Evolutionary conservation across 306 rosid genomes (phyloP).

Genomic region (barrel medic (Medicago truncatula)): DNA sequence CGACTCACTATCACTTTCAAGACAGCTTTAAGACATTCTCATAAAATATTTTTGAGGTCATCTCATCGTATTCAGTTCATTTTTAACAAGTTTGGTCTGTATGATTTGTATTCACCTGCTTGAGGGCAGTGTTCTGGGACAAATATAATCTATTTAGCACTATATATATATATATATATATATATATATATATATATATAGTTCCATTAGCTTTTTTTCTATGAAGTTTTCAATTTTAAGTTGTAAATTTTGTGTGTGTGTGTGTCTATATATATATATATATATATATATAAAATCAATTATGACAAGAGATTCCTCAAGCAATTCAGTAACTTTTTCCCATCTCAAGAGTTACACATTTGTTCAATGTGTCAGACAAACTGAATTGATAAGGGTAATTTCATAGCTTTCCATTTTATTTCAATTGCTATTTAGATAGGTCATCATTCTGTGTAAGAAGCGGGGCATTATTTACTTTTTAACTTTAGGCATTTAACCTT

Average conservation of each 20-base stretch:
- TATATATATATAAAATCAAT: too few relatives aligned
- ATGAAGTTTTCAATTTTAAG: too few relatives aligned
- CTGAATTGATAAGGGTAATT: conserved; percentile 16
- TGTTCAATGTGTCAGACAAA: conserved; percentile 23
- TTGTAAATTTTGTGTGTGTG: too few relatives aligned
- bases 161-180: not conserved
- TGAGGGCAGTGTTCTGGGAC: not conserved
- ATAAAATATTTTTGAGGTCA: not conserved
- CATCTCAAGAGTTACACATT: conserved; percentile 5
- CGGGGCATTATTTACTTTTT: not conserved
- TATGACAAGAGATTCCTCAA: not conserved
- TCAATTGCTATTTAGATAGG: not conserved
- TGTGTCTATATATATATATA: too few relatives aligned
- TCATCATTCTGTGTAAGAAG: not conserved
- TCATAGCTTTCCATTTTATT: not conserved
- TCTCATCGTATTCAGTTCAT: not conserved
- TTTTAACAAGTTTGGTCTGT: not conserved
- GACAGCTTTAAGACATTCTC: not conserved
- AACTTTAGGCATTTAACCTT: conserved; percentile 5
- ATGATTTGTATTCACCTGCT: not conserved
- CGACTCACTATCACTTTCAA: not conserved
- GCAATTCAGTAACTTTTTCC: not conserved
- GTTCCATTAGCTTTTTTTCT: too few relatives aligned
- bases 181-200: too few relatives aligned
- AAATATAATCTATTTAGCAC: not conserved